Conservation (phyloP, 2,329 filamentous ascomycete species). For the Dryadomyces quercus-mongolicae region DNA sequence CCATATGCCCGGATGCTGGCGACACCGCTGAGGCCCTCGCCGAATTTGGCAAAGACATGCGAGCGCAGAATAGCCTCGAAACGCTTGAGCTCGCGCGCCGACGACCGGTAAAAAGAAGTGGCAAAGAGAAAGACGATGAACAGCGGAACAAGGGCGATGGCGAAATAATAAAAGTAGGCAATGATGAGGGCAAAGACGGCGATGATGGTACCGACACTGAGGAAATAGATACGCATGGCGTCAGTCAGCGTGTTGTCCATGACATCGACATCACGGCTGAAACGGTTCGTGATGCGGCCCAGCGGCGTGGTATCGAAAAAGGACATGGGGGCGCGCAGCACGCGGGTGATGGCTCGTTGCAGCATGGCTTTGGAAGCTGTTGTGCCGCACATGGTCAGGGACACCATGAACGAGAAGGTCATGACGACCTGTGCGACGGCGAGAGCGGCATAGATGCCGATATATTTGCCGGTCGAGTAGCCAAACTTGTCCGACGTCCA, state of each 20-base stretch:
- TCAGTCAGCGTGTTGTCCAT: constrained; percentile 92
- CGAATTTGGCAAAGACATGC: constrained; percentile 79
- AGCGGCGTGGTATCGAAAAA: constrained; percentile 97
- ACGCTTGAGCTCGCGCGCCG: constrained; percentile 86
- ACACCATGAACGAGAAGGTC: constrained; percentile 70
- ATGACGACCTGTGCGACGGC: constrained; percentile 59
- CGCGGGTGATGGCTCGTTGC: constrained; percentile 63
- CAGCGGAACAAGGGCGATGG: constrained; percentile 48
- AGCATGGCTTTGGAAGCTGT: constrained; percentile 73
- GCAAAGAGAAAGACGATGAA: constrained; percentile 70
- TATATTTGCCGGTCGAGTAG: constrained; percentile 57
- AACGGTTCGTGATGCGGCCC: constrained; percentile 90
- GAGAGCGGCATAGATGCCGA: constrained; percentile 58
- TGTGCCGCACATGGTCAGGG: constrained; percentile 69
- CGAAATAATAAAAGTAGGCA: constrained; percentile 87
- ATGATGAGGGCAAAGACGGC: constrained; percentile 85
- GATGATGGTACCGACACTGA: constrained; percentile 71
- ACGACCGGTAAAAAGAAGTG: constrained; percentile 78
- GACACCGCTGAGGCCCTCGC: constrained; percentile 74
- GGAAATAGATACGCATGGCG: constrained; percentile 82
- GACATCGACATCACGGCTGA: constrained; percentile 88
- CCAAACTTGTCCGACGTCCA: constrained; percentile 77
- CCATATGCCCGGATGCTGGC: constrained; percentile 86
- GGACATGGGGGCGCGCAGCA: constrained; percentile 64
- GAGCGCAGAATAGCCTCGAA: constrained; percentile 85